phyloP scores from a whole-genome alignment of 352 stramenopile species.

The Phytophthora quininea region DNA sequence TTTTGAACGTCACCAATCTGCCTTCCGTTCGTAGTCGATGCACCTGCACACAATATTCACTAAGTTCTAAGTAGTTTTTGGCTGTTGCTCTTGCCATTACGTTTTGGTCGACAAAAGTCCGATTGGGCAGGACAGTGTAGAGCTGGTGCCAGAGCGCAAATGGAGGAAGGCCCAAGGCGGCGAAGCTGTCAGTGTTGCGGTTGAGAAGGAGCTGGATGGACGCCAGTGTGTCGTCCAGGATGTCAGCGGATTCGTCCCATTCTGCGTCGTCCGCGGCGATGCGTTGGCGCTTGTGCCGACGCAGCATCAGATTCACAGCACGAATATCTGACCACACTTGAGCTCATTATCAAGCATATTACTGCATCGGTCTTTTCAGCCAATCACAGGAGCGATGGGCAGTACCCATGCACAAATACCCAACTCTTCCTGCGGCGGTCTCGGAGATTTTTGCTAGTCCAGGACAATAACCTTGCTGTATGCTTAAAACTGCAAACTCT shows the following conservation, averaged over 20 bases:
- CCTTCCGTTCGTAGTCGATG: constrained; percentile 46
- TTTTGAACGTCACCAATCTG: constrained; percentile 54
- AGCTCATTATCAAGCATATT: too few relatives aligned
- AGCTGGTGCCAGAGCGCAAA: constrained; percentile 65
- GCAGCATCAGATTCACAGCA: constrained; percentile 21
- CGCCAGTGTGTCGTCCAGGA: constrained; percentile 60
- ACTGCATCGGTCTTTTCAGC: too few relatives aligned
- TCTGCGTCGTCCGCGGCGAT: constrained; percentile 23
- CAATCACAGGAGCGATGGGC: too few relatives aligned
- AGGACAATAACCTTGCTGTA: too few relatives aligned
- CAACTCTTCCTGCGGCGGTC: too few relatives aligned
- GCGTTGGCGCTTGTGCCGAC: constrained; percentile 23
- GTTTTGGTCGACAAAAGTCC: constrained; percentile 69
- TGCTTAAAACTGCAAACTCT: too few relatives aligned
- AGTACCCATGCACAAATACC: too few relatives aligned
- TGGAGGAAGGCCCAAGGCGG: constrained; percentile 37
- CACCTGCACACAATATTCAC: constrained; percentile 35
- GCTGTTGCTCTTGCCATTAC: constrained; percentile 24
- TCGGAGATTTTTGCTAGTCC: too few relatives aligned
- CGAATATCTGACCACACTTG: too few relatives aligned
- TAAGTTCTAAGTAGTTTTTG: background rate
- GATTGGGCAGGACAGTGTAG: constrained; percentile 62
- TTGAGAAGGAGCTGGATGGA: constrained; percentile 58
- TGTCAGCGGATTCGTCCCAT: constrained; percentile 32
- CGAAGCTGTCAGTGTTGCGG: constrained; percentile 48